Base-by-base conservation (phyloP, 176 grass and related monocot species). In the Phragmites australis region DNA sequence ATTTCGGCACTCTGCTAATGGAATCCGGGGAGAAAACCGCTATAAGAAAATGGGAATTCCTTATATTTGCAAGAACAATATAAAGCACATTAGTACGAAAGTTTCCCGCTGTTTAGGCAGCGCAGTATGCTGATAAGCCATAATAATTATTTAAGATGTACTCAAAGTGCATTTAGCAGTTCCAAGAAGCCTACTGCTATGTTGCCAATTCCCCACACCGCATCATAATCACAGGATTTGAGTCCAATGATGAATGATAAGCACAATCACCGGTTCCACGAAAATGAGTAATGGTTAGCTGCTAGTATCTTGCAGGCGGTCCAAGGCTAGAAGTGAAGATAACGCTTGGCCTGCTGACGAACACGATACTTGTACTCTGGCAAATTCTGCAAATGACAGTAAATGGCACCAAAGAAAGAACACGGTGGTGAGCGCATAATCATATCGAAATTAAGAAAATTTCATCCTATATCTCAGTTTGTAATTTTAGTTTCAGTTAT, bases 321-420 rank as follows among this genome's bases (percentile, higher is more conserved):
- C 8, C 15, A n/a, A 44, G 23, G 14, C 83, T 92, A 89, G 6
- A 18, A 22, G 52, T 5, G 88, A 85, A 59, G 94, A 51, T 97
- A 97, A 46, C 43, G 56, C 82, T 87, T 97, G 25, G 80, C 74
- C 87, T 94, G 94, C 67, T 87, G 72, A 43, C 82, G 79, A 12
- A 97, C 87, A 54, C 80, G 49, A 12, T 78, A 87, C 79, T 42
- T 88, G 84, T 94, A 94, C 73, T 90, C 83, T 0, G 27, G 15
- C 31, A 41, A 82, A 65, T 97, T 37, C 92, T 97, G 85, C 59
- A 77, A 81, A 80, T 61, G 69, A 61, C 46, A 80, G 48, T 11
- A 21, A 64, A 37, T 14, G 21, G n/a, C 51, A 86, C n/a, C 56
- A 40, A 67, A 73, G 12, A 86, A 49, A 73, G 12, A 86, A 49